These are phyloP conservation scores for Calcarisporium arbuscula DNA, from an alignment of 2,329 filamentous ascomycete species.

Conservation along the genomic window DNA sequence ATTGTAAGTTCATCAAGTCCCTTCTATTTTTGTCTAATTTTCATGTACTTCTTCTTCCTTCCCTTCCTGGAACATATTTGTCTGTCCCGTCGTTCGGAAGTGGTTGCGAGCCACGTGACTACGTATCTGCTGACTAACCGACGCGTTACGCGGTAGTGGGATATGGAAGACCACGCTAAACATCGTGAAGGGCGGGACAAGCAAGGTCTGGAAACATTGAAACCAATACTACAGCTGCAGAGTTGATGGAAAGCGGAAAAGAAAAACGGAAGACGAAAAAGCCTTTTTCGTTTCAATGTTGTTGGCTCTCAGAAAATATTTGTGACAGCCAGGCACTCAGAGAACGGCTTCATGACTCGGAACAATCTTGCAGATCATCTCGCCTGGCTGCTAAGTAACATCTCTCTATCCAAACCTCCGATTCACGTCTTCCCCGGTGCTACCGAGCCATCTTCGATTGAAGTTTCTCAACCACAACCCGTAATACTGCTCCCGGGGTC, in stretches of 20 bases:
- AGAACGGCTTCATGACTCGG: slow-evolving; percentile 51
- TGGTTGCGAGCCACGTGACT: slow-evolving; percentile 14
- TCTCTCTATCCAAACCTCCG: slow-evolving; percentile 33
- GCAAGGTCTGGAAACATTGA: too few relatives aligned
- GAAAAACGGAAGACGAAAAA: too few relatives aligned
- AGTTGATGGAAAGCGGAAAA: too few relatives aligned
- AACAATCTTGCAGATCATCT: slow-evolving; percentile 54
- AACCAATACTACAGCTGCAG: not conserved
- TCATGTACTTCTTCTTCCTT: too few relatives aligned
- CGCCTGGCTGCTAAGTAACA: slow-evolving; percentile 49
- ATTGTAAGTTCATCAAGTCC: too few relatives aligned
- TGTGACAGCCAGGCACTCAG: slow-evolving; percentile 15
- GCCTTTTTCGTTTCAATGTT: slow-evolving; percentile 18
- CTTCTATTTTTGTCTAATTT: too few relatives aligned
- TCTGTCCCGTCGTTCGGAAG: too few relatives aligned
- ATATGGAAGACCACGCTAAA: too few relatives aligned
- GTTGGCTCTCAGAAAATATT: slow-evolving; percentile 11
- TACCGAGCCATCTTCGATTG: slow-evolving; percentile 18
- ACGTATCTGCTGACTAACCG: slow-evolving; percentile 24
- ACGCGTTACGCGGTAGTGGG: slow-evolving; percentile 23
- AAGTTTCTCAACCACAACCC: slow-evolving; percentile 19
- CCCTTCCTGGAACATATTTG: too few relatives aligned
- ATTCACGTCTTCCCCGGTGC: slow-evolving; percentile 29
- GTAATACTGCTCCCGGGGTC: slow-evolving; percentile 4
- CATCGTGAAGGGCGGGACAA: too few relatives aligned